These are phyloP conservation scores for Hawksworthiomyces lignivorus DNA, from an alignment of 2,329 filamentous ascomycete species.

Conservation along the genomic window DNA sequence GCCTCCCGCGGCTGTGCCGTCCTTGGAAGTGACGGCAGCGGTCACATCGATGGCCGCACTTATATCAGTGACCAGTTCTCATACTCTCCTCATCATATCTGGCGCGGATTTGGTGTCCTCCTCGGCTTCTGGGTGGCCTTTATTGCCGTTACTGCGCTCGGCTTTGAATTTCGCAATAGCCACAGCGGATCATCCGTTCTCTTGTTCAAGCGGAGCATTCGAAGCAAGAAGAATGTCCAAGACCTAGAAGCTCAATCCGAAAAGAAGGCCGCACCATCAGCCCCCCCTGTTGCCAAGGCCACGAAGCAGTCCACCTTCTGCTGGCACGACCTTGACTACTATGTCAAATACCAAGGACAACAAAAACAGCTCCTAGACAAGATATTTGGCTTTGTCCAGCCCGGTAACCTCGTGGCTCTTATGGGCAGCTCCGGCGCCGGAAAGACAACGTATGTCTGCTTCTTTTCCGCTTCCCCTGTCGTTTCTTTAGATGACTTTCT, in stretches of 20 bases:
- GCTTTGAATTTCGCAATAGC: slow-evolving; percentile 65
- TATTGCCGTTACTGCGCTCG: slow-evolving; percentile 37
- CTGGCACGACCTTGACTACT: slow-evolving; percentile 66
- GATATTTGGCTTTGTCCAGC: slow-evolving; percentile 77
- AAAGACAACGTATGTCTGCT: slow-evolving; percentile 82
- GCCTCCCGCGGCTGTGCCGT: slow-evolving; percentile 6
- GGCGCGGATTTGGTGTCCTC: slow-evolving; percentile 73
- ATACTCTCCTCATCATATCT: slow-evolving; percentile 52
- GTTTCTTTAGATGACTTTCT: no score
- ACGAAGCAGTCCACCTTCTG: slow-evolving; percentile 57
- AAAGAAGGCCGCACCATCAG: no score
- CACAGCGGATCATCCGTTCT: slow-evolving; percentile 47
- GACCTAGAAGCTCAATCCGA: background rate
- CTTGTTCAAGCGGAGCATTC: slow-evolving; percentile 11
- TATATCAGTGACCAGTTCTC: slow-evolving; percentile 45
- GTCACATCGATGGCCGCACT: slow-evolving; percentile 43
- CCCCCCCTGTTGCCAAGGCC: no score
- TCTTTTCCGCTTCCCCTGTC: no score
- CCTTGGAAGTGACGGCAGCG: background rate
- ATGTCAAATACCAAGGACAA: slow-evolving; percentile 48
- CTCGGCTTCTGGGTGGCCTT: slow-evolving; percentile 57
- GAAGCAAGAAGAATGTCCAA: background rate
- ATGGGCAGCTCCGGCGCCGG: slow-evolving; percentile 82
- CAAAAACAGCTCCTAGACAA: slow-evolving; percentile 70
- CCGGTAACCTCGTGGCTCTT: slow-evolving; percentile 67